Conservation (phyloP, 2,329 filamentous ascomycete species). For the Botrytis fragariae region DNA sequence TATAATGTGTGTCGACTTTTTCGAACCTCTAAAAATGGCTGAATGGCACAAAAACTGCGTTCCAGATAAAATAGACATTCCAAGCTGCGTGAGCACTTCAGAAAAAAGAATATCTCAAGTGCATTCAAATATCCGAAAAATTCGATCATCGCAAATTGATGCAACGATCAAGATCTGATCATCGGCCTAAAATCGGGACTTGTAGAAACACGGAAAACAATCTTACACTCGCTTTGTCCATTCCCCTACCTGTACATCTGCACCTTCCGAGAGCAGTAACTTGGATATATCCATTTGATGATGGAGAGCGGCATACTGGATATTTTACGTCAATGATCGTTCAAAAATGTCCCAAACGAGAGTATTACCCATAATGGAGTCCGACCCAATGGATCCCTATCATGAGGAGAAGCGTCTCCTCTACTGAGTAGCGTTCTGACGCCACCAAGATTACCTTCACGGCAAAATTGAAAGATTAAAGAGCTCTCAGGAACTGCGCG, state of each 20-base stretch:
- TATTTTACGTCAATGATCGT: no score
- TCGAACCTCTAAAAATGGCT: neutral
- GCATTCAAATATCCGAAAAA: neutral
- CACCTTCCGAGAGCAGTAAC: neutral
- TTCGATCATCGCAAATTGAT: neutral
- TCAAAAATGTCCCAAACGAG: no score
- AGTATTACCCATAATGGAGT: neutral
- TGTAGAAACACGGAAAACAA: neutral
- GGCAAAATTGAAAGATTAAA: neutral
- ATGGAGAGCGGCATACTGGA: neutral
- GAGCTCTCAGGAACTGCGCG: neutral
- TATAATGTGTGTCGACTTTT: no score
- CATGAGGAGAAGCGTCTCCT: neutral
- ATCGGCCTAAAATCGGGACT: neutral
- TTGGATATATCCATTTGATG: neutral
- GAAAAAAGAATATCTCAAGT: no score
- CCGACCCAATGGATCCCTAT: neutral
- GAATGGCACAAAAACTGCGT: neutral
- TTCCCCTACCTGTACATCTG: neutral
- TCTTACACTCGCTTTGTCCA: neutral
- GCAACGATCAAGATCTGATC: neutral
- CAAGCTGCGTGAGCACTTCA: no score
- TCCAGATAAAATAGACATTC: no score
- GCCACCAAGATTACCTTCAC: neutral
- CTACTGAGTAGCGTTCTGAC: neutral